Evolutionary conservation across 495 filamentous ascomycete genomes (phyloP).

Genomic region (Neurospora sp.): DNA sequence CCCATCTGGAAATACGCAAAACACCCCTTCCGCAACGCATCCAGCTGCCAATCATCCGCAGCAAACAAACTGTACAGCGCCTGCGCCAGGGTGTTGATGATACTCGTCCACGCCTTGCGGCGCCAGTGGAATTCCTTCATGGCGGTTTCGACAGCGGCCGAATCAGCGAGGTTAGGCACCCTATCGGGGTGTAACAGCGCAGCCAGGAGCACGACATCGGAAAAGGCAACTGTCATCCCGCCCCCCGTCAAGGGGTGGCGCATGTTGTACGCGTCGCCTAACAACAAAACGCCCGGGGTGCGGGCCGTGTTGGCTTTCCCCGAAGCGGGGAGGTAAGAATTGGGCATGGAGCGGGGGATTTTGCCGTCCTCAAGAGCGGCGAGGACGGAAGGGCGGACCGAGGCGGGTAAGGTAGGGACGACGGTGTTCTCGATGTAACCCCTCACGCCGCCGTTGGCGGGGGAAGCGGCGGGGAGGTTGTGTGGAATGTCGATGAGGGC

Average conservation of each 20-base stretch:
- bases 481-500: slow-evolving; percentile 86
- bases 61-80: slow-evolving; percentile 87
- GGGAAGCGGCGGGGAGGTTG: slow-evolving; percentile 57
- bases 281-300: slow-evolving; percentile 64
- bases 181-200: slow-evolving; percentile 55
- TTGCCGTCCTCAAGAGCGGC: slow-evolving; percentile 67
- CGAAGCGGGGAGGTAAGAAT: slow-evolving; percentile 71
- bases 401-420: slow-evolving; percentile 64
- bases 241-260: slow-evolving; percentile 89
- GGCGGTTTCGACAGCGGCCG: slow-evolving; percentile 49
- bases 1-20: slow-evolving; percentile 87
- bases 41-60: slow-evolving; percentile 67
- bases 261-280: slow-evolving; percentile 96
- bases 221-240: slow-evolving; percentile 92
- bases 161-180: slow-evolving; percentile 61
- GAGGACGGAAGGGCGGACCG: slow-evolving; percentile 61
- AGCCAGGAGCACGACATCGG: slow-evolving; percentile 70
- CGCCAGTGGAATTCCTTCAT: slow-evolving; percentile 79
- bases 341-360: slow-evolving; percentile 74
- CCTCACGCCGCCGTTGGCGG: slow-evolving; percentile 68
- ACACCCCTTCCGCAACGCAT: slow-evolving; percentile 78
- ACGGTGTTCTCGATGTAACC: slow-evolving; percentile 68
- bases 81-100: slow-evolving; percentile 94
- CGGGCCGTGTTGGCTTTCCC: slow-evolving; percentile 44
- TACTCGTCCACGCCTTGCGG: slow-evolving; percentile 67